These are phyloP conservation scores for Lactuca sativa DNA, from an alignment of 129 eudicot species.

Conservation along the genomic window DNA sequence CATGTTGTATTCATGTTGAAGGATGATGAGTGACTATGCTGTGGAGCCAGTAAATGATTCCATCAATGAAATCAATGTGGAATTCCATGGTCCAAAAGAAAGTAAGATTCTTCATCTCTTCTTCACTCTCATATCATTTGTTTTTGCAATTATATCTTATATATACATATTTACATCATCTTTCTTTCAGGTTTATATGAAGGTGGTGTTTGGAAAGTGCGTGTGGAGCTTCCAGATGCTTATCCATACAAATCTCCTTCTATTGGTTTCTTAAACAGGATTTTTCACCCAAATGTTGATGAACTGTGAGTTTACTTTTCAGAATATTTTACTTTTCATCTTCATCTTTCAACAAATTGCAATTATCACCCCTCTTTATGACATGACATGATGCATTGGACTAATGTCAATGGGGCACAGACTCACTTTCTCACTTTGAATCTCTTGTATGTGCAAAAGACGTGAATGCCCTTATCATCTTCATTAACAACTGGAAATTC, in stretches of 20 bases:
- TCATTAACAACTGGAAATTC: slow-evolving; percentile 7
- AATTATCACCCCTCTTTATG: too few relatives aligned
- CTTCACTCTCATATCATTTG: background rate
- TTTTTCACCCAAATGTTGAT: slow-evolving; percentile 87
- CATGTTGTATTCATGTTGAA: slow-evolving; percentile 36
- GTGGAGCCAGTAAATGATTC: slow-evolving; percentile 94
- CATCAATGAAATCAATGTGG: slow-evolving; percentile 80
- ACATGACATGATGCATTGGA: too few relatives aligned
- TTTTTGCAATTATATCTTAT: background rate
- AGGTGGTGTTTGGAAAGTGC: slow-evolving; percentile 90
- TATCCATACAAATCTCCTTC: slow-evolving; percentile 90
- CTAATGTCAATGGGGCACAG: too few relatives aligned
- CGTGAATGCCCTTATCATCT: background rate
- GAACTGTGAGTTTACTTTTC: slow-evolving; percentile 57
- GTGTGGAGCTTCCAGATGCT: slow-evolving; percentile 80
- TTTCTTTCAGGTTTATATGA: slow-evolving; percentile 65
- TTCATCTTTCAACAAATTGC: background rate
- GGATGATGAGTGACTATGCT: slow-evolving; percentile 96
- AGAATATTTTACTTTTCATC: background rate
- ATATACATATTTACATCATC: background rate
- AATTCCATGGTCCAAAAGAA: slow-evolving; percentile 95
- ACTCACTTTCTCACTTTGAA: background rate
- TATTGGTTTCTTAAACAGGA: slow-evolving; percentile 71
- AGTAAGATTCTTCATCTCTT: slow-evolving; percentile 44
- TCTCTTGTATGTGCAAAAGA: too few relatives aligned